A percentile compares a stretch with the other conserved stretches of the same genome.
Evolutionary conservation across 2,329 filamentous ascomycete species (phyloP).

Genomic region (Talaromyces sp.): DNA sequence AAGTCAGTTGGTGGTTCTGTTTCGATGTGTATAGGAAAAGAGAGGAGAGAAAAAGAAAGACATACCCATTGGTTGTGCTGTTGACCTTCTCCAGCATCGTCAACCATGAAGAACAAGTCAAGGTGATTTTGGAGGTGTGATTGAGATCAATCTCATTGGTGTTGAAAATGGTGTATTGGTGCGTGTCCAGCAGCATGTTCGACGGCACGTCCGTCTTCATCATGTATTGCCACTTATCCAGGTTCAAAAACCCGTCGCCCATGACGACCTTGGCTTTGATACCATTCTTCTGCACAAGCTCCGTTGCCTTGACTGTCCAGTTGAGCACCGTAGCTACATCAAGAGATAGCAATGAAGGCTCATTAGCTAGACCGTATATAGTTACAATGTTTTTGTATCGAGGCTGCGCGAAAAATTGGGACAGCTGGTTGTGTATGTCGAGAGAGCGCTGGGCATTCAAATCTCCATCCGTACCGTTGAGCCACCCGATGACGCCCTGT

Average conservation of each 20-base stretch:
- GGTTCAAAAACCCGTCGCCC: slow-evolving; percentile 89
- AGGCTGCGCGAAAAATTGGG: slow-evolving; percentile 86
- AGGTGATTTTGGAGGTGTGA: slow-evolving; percentile 77
- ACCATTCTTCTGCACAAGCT: slow-evolving; percentile 69
- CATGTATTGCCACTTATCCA: slow-evolving; percentile 83
- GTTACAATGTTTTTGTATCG: slow-evolving; percentile 87
- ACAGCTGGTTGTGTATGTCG: slow-evolving; percentile 79
- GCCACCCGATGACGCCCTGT: slow-evolving; percentile 74
- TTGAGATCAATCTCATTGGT: slow-evolving; percentile 73
- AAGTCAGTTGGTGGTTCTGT: neutral
- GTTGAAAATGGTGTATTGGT: slow-evolving; percentile 99
- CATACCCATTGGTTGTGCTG: slow-evolving; percentile 61
- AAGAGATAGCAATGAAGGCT: slow-evolving; percentile 78
- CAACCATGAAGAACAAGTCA: slow-evolving; percentile 84
- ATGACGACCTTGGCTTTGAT: slow-evolving; percentile 70
- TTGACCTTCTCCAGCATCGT: slow-evolving; percentile 68
- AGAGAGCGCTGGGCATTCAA: slow-evolving; percentile 75
- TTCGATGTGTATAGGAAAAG: neutral
- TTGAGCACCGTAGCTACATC: slow-evolving; percentile 59
- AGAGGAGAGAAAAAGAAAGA: neutral
- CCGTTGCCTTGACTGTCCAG: slow-evolving; percentile 73
- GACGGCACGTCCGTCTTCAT: slow-evolving; percentile 62
- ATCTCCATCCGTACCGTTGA: slow-evolving; percentile 80
- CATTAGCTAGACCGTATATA: slow-evolving; percentile 92
- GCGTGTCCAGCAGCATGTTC: slow-evolving; percentile 79